Evolutionary conservation across 2,329 filamentous ascomycete species (phyloP).

Genomic region (Tothia fuscella): DNA sequence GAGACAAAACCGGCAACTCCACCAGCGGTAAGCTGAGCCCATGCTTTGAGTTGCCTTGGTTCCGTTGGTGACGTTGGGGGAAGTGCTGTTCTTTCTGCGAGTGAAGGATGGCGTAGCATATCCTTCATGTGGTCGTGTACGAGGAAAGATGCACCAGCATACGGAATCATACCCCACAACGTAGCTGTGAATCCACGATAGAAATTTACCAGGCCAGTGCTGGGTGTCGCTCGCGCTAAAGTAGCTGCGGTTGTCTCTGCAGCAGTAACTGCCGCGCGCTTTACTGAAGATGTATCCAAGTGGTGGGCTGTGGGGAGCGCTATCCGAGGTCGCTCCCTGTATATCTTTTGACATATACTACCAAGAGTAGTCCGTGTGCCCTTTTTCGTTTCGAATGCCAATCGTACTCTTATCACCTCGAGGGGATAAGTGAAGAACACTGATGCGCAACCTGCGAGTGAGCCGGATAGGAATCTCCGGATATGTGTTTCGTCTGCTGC

Average conservation of each 20-base stretch:
- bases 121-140: slow-evolving; percentile 88
- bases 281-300: slow-evolving; percentile 14
- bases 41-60: slow-evolving; percentile 62
- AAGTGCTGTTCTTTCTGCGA: slow-evolving; percentile 66
- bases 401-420: slow-evolving; percentile 80
- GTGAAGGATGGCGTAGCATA: slow-evolving; percentile 54
- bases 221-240: slow-evolving; percentile 44
- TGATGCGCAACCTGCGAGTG: slow-evolving; percentile 70
- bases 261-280: slow-evolving; percentile 25
- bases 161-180: slow-evolving; percentile 87
- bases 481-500: slow-evolving; percentile 67
- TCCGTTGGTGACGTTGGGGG: slow-evolving; percentile 46
- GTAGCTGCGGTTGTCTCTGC: slow-evolving; percentile 27
- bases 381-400: slow-evolving; percentile 86
- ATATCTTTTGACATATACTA: slow-evolving; percentile 78
- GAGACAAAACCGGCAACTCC: slow-evolving; percentile 79
- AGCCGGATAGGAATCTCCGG: slow-evolving; percentile 62
- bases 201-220: slow-evolving; percentile 71
- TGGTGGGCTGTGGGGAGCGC: slow-evolving; percentile 16
- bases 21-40: slow-evolving; percentile 76
- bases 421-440: slow-evolving; percentile 96
- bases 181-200: slow-evolving; percentile 91
- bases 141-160: slow-evolving; percentile 89
- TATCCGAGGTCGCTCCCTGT: slow-evolving; percentile 50
- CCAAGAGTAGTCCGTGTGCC: slow-evolving; percentile 54